Base-by-base conservation (phyloP, 345 rosid genomes). In the Citrus inodora region DNA sequence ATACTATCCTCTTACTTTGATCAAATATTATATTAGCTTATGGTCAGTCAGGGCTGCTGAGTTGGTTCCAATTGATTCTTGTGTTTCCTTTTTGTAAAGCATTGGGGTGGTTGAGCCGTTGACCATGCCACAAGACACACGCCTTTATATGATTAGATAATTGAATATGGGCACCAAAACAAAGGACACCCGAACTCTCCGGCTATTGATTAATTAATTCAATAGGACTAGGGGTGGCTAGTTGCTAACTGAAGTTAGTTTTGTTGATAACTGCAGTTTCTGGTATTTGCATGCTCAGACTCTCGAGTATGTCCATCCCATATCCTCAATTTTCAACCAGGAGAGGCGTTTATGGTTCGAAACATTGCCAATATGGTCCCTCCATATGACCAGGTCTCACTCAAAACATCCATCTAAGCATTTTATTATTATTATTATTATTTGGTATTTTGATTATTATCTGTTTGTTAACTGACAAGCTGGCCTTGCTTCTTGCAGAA, bases 331-430 rank as follows among this genome's bases (percentile, higher is more conserved):
- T 96, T 96, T 73, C 94, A 96, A 85, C 99, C 90, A 22, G 99
- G 99, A 42, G 99, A 96, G 84, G 99, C 99, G 22, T 96, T 96
- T 71, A 61, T 94, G 85, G 98, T 96, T 77, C 85, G 99, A 75
- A 96, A 96, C 92, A 96, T 96, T 74, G 99, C 99, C 81, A 96
- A 84, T 89, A 94, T 96, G 97, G 92, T 96, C 75, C 98, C 99
- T 40, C 92, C 95, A 27, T 94, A 37, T 76, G 92, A 89, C 74
- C 81, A 87, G 98, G 99, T 92, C 70, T 7, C 63, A 74, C 70
- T 7, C 63, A 74, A 53, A 16, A 16, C 56, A 42, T 4, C 51
- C 3, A 0, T 4, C 17, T 3, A 46, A 3, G 51, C 51, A 46
- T 46, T 42, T 42, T 40, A 35, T 6, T 35, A 35, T 35, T 35